These are phyloP conservation scores for Glycine latifolia DNA, from an alignment of 306 rosid genomes.

Conservation along the genomic window DNA sequence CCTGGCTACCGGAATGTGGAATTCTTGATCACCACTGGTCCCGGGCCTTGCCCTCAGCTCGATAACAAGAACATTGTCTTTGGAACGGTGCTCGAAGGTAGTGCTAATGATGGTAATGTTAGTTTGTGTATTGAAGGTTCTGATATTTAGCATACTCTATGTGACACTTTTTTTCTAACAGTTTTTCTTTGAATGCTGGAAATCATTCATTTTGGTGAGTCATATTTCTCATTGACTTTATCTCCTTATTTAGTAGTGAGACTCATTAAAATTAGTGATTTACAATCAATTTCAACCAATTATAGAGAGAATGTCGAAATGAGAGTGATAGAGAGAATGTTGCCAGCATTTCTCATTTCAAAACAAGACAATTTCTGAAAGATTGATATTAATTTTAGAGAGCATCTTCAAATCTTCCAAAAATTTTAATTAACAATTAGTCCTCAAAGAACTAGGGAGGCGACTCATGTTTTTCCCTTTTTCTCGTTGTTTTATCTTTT, in stretches of 20 bases:
- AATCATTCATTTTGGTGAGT: no score
- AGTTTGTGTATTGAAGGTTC: no score
- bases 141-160: no score
- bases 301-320: no score
- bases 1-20: constrained; percentile 80
- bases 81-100: constrained; percentile 90
- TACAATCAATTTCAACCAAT: no score
- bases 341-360: no score
- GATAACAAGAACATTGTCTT: constrained; percentile 82
- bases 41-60: constrained; percentile 89
- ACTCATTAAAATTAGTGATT: no score
- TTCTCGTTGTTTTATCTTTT: background rate
- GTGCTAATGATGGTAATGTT: background rate
- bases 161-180: no score
- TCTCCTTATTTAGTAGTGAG: no score
- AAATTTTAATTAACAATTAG: background rate
- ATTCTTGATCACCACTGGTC: constrained; percentile 89
- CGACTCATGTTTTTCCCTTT: background rate
- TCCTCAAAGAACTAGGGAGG: background rate
- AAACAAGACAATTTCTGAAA: background rate
- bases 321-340: no score
- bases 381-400: background rate
- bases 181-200: no score
- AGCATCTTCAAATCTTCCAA: background rate
- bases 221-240: no score